A percentile compares a stretch with the other conserved stretches of the same genome.
Conservation (phyloP, 2,329 filamentous ascomycete genomes). For the Colletotrichum orchidophilum region DNA sequence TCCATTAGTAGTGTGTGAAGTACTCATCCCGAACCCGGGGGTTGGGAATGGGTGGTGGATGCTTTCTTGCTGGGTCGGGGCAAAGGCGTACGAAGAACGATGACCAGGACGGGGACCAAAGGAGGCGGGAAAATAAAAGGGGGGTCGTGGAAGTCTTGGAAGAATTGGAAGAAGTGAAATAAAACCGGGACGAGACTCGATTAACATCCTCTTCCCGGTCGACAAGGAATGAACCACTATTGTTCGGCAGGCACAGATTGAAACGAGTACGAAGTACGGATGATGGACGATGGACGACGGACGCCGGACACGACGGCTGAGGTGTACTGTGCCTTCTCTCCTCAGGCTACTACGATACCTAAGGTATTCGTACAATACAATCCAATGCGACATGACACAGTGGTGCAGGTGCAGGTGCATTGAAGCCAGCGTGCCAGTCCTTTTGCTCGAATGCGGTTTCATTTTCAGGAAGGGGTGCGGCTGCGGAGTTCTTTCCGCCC, state of each 20-base stretch:
- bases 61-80: conserved; percentile 16
- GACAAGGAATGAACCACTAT: conserved; percentile 2
- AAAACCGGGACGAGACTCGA: not conserved
- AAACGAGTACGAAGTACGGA: not conserved
- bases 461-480: conserved; percentile 24
- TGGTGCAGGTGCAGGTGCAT: conserved; percentile 24
- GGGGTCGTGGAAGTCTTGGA: conserved; percentile 13
- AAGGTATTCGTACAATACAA: conserved; percentile 3
- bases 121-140: not conserved
- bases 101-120: not conserved
- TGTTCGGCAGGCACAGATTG: conserved; percentile 23
- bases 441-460: conserved; percentile 22
- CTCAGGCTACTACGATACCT: not conserved
- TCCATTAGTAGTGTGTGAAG: not conserved
- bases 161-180: conserved; percentile 5
- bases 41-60: conserved; percentile 11
- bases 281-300: too few relatives aligned
- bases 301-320: too few relatives aligned
- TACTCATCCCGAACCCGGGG: not conserved
- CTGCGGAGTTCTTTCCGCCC: conserved; percentile 30
- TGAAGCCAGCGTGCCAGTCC: not conserved
- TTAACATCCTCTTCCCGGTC: not conserved
- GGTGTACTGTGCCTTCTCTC: not conserved
- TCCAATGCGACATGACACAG: conserved; percentile 10
- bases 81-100: conserved; percentile 22